These are phyloP conservation scores for Psilocybe cyanescens DNA, from an alignment of 768 basidiomycete genomes.

Conservation along the genomic window DNA sequence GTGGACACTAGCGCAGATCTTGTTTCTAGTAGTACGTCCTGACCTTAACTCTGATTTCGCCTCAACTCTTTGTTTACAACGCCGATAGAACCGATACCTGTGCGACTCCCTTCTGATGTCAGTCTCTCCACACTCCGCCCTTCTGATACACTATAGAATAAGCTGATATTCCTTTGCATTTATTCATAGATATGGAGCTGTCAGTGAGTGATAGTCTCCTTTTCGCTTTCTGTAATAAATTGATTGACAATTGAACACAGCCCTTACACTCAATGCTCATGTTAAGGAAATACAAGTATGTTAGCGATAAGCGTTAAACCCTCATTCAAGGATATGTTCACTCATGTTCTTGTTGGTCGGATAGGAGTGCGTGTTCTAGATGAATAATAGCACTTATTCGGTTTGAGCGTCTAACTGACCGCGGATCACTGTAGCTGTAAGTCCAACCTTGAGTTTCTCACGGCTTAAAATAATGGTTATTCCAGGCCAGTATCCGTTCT, in stretches of 20 bases:
- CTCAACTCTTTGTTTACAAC: background rate
- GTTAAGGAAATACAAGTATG: background rate
- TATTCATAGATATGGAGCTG: background rate
- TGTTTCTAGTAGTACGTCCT: background rate
- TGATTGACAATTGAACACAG: background rate
- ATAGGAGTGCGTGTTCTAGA: background rate
- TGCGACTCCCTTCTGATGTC: slow-evolving; percentile 2
- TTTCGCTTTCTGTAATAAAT: background rate
- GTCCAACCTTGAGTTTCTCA: background rate
- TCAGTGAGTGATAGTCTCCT: background rate
- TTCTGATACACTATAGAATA: background rate
- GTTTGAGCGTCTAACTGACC: background rate
- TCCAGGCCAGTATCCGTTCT: background rate
- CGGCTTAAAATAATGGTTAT: background rate
- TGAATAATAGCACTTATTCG: background rate
- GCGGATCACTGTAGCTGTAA: background rate
- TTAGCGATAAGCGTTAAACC: background rate
- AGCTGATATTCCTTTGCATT: background rate
- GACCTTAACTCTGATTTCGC: background rate
- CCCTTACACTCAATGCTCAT: background rate
- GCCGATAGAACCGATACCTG: background rate
- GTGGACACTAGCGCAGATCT: background rate
- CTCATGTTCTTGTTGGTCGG: too few relatives aligned
- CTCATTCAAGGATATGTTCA: too few relatives aligned
- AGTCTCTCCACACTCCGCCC: background rate